These are phyloP conservation scores for Yarrowia sp. DNA, from an alignment of 805 yeast genomes.

Conservation along the genomic window DNA sequence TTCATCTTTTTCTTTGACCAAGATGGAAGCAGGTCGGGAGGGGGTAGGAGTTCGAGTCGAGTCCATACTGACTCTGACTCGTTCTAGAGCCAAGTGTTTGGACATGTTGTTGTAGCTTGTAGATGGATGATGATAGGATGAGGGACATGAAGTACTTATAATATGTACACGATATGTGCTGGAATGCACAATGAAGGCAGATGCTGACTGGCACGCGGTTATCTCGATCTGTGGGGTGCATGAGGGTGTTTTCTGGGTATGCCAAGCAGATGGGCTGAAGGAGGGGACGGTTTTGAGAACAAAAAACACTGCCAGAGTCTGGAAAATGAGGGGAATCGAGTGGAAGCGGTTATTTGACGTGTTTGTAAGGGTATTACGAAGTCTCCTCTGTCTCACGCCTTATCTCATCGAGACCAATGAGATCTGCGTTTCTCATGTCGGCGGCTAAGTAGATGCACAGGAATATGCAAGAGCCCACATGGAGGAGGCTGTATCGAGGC, in stretches of 20 bases:
- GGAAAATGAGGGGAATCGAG: background rate
- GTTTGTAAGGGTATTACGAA: background rate
- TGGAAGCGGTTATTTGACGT: background rate
- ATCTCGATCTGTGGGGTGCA: conserved; percentile 12
- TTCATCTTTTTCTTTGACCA: background rate
- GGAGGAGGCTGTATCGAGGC: background rate
- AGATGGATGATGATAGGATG: background rate
- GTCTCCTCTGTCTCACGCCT: background rate
- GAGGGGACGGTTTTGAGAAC: background rate
- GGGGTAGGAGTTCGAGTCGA: background rate
- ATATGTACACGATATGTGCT: background rate
- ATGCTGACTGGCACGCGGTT: background rate
- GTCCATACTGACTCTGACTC: conserved; percentile 3
- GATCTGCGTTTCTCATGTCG: conserved; percentile 4
- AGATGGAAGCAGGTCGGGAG: background rate
- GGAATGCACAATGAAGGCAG: background rate
- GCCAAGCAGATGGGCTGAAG: background rate
- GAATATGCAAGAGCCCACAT: background rate
- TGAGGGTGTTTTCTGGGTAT: background rate
- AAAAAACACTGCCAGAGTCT: background rate
- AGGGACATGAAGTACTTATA: background rate
- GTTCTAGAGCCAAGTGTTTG: background rate
- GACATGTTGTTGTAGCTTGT: background rate
- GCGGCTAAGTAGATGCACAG: background rate
- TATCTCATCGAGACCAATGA: background rate